Evolutionary conservation across 2,329 filamentous ascomycete species (phyloP).

Genomic region (Nothophoma quercina): DNA sequence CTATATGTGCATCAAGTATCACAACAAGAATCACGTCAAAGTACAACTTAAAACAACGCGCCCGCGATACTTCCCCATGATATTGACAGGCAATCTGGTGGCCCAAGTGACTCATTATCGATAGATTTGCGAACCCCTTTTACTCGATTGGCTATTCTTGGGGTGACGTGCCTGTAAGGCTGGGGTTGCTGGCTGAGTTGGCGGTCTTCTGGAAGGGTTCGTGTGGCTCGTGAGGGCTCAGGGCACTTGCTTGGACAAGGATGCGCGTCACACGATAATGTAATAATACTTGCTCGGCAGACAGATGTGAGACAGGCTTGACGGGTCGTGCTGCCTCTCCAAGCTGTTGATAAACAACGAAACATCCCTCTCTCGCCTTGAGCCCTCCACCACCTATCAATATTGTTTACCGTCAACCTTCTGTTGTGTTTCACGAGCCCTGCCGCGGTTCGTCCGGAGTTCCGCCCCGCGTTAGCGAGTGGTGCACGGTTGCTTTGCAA

Average conservation of each 20-base stretch:
- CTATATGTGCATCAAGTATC: slow-evolving; percentile 17
- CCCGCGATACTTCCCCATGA: slow-evolving; percentile 20
- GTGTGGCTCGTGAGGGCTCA: slow-evolving; percentile 11
- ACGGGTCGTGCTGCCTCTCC: slow-evolving; percentile 9
- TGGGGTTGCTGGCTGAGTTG: slow-evolving; percentile 16
- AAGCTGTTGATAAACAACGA: slow-evolving; percentile 4
- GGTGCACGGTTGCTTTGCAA: slow-evolving; percentile 25
- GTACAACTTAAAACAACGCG: slow-evolving; percentile 20
- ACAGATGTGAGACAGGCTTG: slow-evolving; percentile 14
- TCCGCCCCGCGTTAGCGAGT: slow-evolving; percentile 18
- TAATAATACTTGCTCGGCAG: slow-evolving; percentile 24
- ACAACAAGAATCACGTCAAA: slow-evolving; percentile 16
- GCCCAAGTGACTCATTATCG: slow-evolving; percentile 26
- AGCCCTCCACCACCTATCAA: slow-evolving; percentile 9
- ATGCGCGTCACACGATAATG: slow-evolving; percentile 35
- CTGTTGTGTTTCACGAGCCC: slow-evolving; percentile 11
- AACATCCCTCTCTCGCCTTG: neutral
- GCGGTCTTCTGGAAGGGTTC: slow-evolving; percentile 15
- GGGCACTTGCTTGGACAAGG: slow-evolving; percentile 19
- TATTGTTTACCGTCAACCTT: slow-evolving; percentile 14
- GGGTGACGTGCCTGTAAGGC: slow-evolving; percentile 13
- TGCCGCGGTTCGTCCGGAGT: slow-evolving; percentile 15
- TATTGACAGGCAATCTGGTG: slow-evolving; percentile 21
- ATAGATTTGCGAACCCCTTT: slow-evolving; percentile 26
- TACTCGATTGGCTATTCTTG: slow-evolving; percentile 27